Percentiles rank a stretch among this genome's conserved stretches.
Conservation (phyloP, 345 rosid species). For the Euclidium syriacum region DNA sequence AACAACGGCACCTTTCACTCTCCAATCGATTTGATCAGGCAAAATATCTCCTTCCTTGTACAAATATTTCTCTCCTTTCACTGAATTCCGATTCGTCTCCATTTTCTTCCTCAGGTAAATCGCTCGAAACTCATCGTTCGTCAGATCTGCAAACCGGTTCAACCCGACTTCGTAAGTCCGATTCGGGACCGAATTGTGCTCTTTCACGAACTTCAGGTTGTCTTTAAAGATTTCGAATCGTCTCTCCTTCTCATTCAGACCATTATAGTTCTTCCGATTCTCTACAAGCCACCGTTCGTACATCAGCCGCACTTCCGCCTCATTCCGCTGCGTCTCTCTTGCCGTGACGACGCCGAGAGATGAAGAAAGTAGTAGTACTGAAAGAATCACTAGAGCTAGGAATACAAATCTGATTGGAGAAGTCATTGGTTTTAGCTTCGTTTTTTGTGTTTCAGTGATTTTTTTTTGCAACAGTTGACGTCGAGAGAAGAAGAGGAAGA, state of each 20-base stretch:
- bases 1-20: conserved; percentile 37
- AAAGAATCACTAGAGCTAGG: not conserved
- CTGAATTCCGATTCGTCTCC: not conserved
- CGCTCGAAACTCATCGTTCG: conserved; percentile 44
- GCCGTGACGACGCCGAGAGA: conserved; percentile 2
- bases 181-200: conserved; percentile 38
- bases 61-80: conserved; percentile 26
- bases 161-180: conserved; percentile 44
- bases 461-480: no score
- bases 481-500: no score
- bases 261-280: conserved; percentile 46
- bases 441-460: no score
- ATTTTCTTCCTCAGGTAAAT: conserved; percentile 32
- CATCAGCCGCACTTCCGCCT: not conserved
- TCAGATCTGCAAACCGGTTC: conserved; percentile 60
- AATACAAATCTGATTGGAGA: not conserved
- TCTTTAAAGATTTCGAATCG: conserved; percentile 56
- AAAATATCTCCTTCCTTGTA: conserved; percentile 29
- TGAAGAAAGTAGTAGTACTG: not conserved
- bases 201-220: conserved; percentile 40
- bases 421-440: not conserved
- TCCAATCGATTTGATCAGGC: conserved; percentile 47
- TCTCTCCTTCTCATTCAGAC: conserved; percentile 47
- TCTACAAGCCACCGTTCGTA: conserved; percentile 54
- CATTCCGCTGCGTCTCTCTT: not conserved